These are phyloP conservation scores for Hygrophorus russula DNA, from an alignment of 768 basidiomycete genomes.

Conservation along the genomic window DNA sequence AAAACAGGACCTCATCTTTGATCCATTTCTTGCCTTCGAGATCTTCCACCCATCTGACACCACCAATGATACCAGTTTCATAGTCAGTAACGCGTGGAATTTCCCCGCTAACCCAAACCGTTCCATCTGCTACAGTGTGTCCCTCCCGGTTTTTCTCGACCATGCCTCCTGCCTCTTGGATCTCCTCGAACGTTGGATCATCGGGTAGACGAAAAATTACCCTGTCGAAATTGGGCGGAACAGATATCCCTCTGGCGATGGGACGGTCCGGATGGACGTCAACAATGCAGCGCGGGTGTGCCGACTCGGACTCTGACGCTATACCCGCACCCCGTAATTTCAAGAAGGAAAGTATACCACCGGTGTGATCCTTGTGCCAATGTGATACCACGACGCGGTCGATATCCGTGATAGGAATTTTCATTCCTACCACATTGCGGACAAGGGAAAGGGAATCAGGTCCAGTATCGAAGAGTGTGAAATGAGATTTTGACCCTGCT, in stretches of 20 bases:
- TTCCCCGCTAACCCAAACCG: constrained; percentile 72
- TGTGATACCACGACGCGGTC: constrained; percentile 62
- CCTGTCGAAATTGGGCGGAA: constrained; percentile 45
- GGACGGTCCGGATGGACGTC: constrained; percentile 78
- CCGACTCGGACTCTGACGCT: constrained; percentile 3
- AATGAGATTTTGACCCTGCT: constrained; percentile 29
- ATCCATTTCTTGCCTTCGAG: constrained; percentile 33
- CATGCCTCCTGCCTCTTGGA: constrained; percentile 40
- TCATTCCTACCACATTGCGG: constrained; percentile 58
- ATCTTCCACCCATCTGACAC: constrained; percentile 43
- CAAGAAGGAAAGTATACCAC: constrained; percentile 61
- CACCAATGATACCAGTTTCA: constrained; percentile 61
- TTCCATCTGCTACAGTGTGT: constrained; percentile 54
- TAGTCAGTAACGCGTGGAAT: constrained; percentile 61
- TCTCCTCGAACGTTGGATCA: constrained; percentile 65
- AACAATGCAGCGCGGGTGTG: constrained; percentile 32
- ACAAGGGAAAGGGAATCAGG: constrained; percentile 67
- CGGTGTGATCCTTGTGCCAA: constrained; percentile 73
- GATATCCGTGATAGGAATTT: constrained; percentile 40
- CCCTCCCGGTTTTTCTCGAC: constrained; percentile 46
- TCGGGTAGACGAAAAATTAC: constrained; percentile 48
- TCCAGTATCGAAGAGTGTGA: constrained; percentile 77
- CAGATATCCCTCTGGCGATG: constrained; percentile 60
- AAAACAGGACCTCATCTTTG: constrained; percentile 37
- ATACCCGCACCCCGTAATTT: constrained; percentile 23